Base-by-base conservation (phyloP, 73 alveolate genomes). In the Blepharisma japonicum region DNA sequence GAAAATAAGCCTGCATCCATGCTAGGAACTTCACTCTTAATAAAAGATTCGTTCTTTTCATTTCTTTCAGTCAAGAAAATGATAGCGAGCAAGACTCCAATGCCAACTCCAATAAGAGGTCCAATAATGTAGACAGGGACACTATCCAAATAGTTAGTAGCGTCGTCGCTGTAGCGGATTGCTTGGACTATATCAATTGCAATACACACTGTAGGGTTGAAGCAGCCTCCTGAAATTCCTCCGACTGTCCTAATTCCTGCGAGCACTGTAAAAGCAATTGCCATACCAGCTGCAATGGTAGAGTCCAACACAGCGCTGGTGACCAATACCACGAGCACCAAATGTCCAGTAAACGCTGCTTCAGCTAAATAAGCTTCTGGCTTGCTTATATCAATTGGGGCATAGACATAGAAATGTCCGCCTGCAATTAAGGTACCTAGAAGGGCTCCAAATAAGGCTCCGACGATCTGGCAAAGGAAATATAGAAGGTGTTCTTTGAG, bases 121-220 rank as follows among this genome's bases (percentile, higher is more conserved):
- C 42, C 42, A 32, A 32, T 32, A 32, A 32, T 32, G 3, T 32
- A 32, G 42, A 32, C 42, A 32, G 42, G 42, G 5, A 32, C 42
- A 3, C 42, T 32, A 32, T 32, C 42, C 42, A 32, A 32, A 32
- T 32, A 32, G 42, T 32, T 32, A 32, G 3, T 32, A 32, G 42
- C 5, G 42, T 32, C 42, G 42, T 32, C 42, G 3, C 42, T 32
- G 42, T 32, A 32, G 42, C 42, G 42, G 42, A 32, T 32, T 32
- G 42, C 42, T 3, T 61, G 74, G 14, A 39, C 47, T 5, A 61
- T 2, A 25, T 70, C 27, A n/a, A 70, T 45, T 18, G 80, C 80
- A 47, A 70, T 11, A 2, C 80, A 72, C 11, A 70, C 77, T 14
- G 80, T 54, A 70, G 80, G 80, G 45, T 70, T 70, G 27, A 70